Evolutionary conservation across 345 rosid species (phyloP).

Genomic region (Eucalyptus pauciflora): DNA sequence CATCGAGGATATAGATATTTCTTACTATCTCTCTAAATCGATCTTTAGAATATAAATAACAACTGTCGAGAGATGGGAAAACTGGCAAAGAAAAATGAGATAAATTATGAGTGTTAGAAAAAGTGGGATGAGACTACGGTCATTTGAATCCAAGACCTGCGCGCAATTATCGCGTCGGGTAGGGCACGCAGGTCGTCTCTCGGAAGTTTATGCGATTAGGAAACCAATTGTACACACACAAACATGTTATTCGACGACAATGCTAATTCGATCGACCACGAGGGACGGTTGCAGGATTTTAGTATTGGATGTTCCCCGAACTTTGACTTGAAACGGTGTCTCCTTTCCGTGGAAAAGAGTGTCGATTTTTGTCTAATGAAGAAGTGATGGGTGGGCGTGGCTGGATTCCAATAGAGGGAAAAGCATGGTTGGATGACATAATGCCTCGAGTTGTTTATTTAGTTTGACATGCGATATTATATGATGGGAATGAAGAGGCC

Average conservation of each 20-base stretch:
- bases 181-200: neutral
- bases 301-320: neutral
- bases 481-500: neutral
- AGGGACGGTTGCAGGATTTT: neutral
- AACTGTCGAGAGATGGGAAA: accelerated
- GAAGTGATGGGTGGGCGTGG: neutral
- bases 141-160: neutral
- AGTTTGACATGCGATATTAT: neutral
- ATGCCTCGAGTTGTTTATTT: neutral
- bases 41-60: neutral
- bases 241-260: neutral
- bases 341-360: neutral
- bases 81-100: neutral
- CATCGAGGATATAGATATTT: too few species aligned
- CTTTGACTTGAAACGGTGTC: neutral
- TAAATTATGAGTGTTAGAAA: neutral
- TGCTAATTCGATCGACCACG: neutral
- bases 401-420: neutral
- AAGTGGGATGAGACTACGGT: too few species aligned
- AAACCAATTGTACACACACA: neutral
- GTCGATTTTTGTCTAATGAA: neutral
- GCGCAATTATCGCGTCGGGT: neutral
- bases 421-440: neutral
- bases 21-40: too few species aligned
- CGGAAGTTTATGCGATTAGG: neutral